Evolutionary conservation across 2,329 filamentous ascomycete species (phyloP).

Genomic region (Leptographium procerum): DNA sequence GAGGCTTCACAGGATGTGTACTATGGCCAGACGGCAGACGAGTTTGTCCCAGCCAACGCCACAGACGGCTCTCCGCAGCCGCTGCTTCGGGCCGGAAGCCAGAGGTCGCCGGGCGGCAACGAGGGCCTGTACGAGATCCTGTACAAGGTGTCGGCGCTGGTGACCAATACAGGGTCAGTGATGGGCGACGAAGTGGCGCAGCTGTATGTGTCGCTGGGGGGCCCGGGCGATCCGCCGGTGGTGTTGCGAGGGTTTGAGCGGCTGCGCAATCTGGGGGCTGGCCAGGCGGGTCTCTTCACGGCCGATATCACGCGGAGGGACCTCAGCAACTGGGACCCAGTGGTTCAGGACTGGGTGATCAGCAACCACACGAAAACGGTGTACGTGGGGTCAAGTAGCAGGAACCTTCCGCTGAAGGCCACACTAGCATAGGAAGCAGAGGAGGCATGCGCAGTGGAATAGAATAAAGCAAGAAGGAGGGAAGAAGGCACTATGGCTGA

Average conservation of each 20-base stretch:
- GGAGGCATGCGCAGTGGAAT: neutral
- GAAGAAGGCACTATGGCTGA: neutral
- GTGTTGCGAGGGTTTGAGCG: slow-evolving; percentile 75
- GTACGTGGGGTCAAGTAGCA: slow-evolving; percentile 43
- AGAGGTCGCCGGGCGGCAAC: slow-evolving; percentile 47
- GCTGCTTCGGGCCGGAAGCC: slow-evolving; percentile 35
- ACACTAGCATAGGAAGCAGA: slow-evolving; percentile 8
- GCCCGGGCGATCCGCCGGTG: slow-evolving; percentile 54
- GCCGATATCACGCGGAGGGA: slow-evolving; percentile 67
- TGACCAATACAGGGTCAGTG: slow-evolving; percentile 59
- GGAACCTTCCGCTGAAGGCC: slow-evolving; percentile 36
- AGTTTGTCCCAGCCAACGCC: slow-evolving; percentile 50
- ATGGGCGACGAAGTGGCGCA: slow-evolving; percentile 63
- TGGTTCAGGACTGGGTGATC: slow-evolving; percentile 74
- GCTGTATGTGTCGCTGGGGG: slow-evolving; percentile 72
- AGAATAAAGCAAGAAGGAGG: neutral
- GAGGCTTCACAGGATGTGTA: slow-evolving; percentile 45
- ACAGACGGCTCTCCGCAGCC: slow-evolving; percentile 45
- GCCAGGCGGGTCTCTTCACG: slow-evolving; percentile 54
- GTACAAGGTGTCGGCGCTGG: slow-evolving; percentile 54
- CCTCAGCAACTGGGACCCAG: slow-evolving; percentile 75
- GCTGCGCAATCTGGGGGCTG: slow-evolving; percentile 53
- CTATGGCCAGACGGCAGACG: slow-evolving; percentile 46
- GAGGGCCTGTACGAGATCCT: slow-evolving; percentile 54
- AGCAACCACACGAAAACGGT: slow-evolving; percentile 38